These are phyloP conservation scores for Phytophthora pinifolia DNA, from an alignment of 352 stramenopile species.

Conservation along the genomic window DNA sequence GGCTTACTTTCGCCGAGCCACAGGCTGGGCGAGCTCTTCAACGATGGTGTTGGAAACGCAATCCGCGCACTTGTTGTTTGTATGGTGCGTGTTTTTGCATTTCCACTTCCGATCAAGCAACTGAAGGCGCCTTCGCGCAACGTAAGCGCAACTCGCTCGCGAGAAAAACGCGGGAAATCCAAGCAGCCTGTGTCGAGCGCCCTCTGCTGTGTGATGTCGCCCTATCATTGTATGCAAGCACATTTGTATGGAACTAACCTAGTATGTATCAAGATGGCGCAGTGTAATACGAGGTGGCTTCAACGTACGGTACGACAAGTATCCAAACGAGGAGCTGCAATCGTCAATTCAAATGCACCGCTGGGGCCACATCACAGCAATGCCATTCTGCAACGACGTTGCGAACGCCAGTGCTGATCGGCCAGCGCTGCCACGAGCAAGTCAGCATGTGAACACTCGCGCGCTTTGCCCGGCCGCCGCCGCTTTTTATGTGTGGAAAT, in stretches of 20 bases:
- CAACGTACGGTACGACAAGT: too few species aligned
- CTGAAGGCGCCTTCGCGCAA: constrained; percentile 6
- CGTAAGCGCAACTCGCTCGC: constrained; percentile 8
- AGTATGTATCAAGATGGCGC: too few species aligned
- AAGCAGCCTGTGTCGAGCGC: background rate
- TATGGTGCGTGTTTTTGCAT: constrained; percentile 28
- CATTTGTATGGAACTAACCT: constrained; percentile 1
- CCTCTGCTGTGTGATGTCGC: constrained; percentile 3
- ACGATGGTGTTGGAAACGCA: constrained; percentile 25
- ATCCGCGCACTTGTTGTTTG: constrained; percentile 15
- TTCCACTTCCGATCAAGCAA: constrained; percentile 14
- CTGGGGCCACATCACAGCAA: too few species aligned
- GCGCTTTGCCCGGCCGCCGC: too few species aligned
- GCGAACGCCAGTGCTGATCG: too few species aligned
- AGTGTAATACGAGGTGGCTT: background rate
- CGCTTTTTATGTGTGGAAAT: constrained; percentile 5
- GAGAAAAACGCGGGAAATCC: constrained; percentile 19
- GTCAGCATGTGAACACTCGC: background rate
- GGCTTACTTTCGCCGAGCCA: too few species aligned
- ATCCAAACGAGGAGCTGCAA: too few species aligned
- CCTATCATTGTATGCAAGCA: background rate
- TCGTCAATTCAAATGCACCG: too few species aligned
- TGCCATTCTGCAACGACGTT: too few species aligned
- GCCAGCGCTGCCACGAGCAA: too few species aligned
- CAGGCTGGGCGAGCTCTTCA: constrained; percentile 7